Conservation (phyloP, 2,329 filamentous ascomycete genomes). For the Truncatella angustata region DNA sequence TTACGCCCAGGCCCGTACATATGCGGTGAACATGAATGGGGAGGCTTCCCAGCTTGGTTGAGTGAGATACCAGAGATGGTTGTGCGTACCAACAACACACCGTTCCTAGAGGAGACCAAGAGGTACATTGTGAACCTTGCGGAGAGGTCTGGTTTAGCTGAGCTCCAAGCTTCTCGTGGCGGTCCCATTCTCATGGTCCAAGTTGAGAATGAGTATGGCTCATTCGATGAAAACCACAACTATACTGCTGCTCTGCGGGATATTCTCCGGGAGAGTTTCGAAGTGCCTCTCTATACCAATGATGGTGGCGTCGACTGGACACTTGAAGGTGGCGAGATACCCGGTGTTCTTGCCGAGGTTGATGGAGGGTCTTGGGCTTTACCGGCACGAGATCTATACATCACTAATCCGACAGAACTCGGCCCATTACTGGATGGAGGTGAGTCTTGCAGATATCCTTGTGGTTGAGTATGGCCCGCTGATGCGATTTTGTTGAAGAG, state of each 20-base stretch:
- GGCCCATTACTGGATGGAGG: constrained; percentile 44
- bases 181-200: constrained; percentile 50
- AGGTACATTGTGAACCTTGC: constrained; percentile 38
- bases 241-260: constrained; percentile 41
- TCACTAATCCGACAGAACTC: constrained; percentile 39
- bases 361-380: constrained; percentile 43
- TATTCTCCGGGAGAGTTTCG: constrained; percentile 39
- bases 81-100: constrained; percentile 38
- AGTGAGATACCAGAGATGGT: constrained; percentile 36
- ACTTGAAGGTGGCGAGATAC: constrained; percentile 40
- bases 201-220: constrained; percentile 51
- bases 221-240: constrained; percentile 41
- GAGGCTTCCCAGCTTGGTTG: constrained; percentile 46
- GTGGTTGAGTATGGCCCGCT: neutral
- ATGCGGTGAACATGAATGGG: constrained; percentile 49
- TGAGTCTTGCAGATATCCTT: neutral
- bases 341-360: constrained; percentile 42
- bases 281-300: constrained; percentile 46
- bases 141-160: constrained; percentile 25
- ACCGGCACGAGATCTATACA: constrained; percentile 34
- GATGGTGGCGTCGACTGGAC: constrained; percentile 44
- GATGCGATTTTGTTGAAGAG: constrained; percentile 24
- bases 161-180: constrained; percentile 37
- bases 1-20: constrained; percentile 47
- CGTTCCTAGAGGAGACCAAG: constrained; percentile 35